Evolutionary conservation across 768 basidiomycete genomes (phyloP).

Genomic region (Leccinum rimulosum): DNA sequence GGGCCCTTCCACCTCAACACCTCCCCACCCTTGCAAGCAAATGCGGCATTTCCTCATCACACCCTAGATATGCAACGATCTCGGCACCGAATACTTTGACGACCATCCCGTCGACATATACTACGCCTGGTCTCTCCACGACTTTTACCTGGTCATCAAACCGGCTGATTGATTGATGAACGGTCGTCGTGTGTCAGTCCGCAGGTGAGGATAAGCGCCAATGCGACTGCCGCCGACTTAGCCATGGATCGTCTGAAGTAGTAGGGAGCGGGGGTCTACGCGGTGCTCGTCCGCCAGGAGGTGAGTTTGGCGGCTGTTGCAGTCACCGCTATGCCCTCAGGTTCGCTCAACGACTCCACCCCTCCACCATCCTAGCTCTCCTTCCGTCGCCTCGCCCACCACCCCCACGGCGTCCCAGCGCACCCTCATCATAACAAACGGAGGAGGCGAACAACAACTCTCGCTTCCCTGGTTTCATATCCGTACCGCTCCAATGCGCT

Average conservation of each 20-base stretch:
- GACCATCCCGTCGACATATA: constrained; percentile 55
- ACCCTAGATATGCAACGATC: constrained; percentile 86
- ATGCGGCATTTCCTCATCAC: constrained; percentile 56
- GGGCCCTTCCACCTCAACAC: constrained; percentile 74
- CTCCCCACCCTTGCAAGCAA: constrained; percentile 54
- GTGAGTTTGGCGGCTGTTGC: too few species aligned
- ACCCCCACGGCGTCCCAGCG: constrained; percentile 59
- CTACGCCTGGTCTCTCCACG: constrained; percentile 57
- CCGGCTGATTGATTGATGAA: constrained; percentile 19
- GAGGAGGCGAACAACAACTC: constrained; percentile 38
- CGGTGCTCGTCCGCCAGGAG: too few species aligned
- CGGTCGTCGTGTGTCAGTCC: too few species aligned
- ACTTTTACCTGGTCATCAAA: constrained; percentile 30
- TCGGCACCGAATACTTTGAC: constrained; percentile 72
- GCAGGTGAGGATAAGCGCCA: too few species aligned
- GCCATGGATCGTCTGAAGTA: too few species aligned
- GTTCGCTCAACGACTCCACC: constrained; percentile 41
- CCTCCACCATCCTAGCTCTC: constrained; percentile 63
- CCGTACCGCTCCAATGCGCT: constrained; percentile 55
- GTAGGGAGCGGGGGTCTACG: too few species aligned
- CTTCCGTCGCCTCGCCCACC: constrained; percentile 44
- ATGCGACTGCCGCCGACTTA: too few species aligned
- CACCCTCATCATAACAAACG: constrained; percentile 58
- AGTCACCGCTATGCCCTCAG: constrained; percentile 58
- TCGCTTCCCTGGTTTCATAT: constrained; percentile 59